Evolutionary conservation across 495 filamentous ascomycete genomes (phyloP), one percentile per base, ranked within the genome.

Genomic region (Lophium mytilinum): DNA sequence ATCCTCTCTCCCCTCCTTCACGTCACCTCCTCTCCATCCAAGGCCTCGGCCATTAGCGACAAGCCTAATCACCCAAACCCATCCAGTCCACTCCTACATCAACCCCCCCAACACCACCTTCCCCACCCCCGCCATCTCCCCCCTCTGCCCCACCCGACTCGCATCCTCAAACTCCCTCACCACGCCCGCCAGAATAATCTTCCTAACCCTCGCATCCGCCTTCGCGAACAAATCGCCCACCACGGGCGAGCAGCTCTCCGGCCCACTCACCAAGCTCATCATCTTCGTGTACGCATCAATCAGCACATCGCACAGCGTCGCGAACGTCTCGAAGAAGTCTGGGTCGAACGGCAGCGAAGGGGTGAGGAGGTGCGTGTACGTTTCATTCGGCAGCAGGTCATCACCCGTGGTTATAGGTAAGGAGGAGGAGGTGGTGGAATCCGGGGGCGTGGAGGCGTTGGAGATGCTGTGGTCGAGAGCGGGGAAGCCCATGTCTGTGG

Each of bases 261-360:
- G 82, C 0, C 80, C 78, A 30, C 82, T 75, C 40, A 97, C 75
- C 48, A 97, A 75, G 18, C 71, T 73, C 65, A 92, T 73, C 18
- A 97, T 81, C 35, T 84, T 79, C 48, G 83, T 83, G 71, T 99
- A 99, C 63, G 83, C 88, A 64, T 97, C 93, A 60, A 96, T 94
- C 55, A 99, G 72, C 2, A 94, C 88, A 69, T 99, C 94, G 72
- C 93, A 97, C 21, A 99, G 76, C 9, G 93, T 96, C n/a, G 90
- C 86, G 71, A 97, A 97, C 0, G 89, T 94, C 72, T 95, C 89
- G 69, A 90, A 94, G 66, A 95, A 99, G 71, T 99, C 93, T 9
- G 92, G 92, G 49, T 97, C 93, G 66, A 99, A 99, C 0, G 93
- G 93, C 50, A 97, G 74, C n/a, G 84, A 85, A 0, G 94, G 94